These are phyloP conservation scores for Paraconiothyrium sp. DNA, from an alignment of 2,329 filamentous ascomycete species.

Conservation along the genomic window DNA sequence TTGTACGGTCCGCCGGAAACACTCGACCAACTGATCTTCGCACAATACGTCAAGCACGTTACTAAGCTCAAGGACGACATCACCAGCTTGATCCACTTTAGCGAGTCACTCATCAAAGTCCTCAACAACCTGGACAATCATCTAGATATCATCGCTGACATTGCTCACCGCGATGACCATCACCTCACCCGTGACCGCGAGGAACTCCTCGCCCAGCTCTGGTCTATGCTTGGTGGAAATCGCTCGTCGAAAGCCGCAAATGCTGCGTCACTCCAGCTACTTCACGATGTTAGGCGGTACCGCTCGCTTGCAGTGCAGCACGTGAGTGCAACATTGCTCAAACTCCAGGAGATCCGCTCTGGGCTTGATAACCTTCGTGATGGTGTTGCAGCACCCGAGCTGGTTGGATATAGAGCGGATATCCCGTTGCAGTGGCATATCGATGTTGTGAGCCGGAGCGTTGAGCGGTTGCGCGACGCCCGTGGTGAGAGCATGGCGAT, in stretches of 20 bases:
- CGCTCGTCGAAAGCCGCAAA: slow-evolving; percentile 67
- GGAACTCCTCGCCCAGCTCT: slow-evolving; percentile 74
- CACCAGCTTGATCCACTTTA: slow-evolving; percentile 72
- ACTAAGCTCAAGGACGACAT: slow-evolving; percentile 76
- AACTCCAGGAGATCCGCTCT: slow-evolving; percentile 76
- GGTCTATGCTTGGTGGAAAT: slow-evolving; percentile 79
- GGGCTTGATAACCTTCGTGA: slow-evolving; percentile 77
- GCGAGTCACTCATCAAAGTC: slow-evolving; percentile 71
- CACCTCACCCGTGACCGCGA: slow-evolving; percentile 68
- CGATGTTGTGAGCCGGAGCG: slow-evolving; percentile 75
- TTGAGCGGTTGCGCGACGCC: slow-evolving; percentile 75
- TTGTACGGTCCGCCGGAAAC: slow-evolving; percentile 57
- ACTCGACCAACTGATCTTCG: slow-evolving; percentile 64
- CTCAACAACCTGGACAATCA: slow-evolving; percentile 75
- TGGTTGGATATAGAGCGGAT: slow-evolving; percentile 61
- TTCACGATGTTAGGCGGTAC: slow-evolving; percentile 73
- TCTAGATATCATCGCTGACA: slow-evolving; percentile 71
- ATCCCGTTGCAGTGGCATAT: slow-evolving; percentile 79
- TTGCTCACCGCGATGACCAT: slow-evolving; percentile 71
- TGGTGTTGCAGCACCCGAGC: slow-evolving; percentile 72
- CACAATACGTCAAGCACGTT: slow-evolving; percentile 80
- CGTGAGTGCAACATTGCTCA: slow-evolving; percentile 74
- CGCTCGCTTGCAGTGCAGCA: slow-evolving; percentile 72
- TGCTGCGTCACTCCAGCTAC: slow-evolving; percentile 69
- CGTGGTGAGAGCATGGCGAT: slow-evolving; percentile 67